Conservation (phyloP, 805 yeast genomes). For the Metschnikowia gruessii region DNA sequence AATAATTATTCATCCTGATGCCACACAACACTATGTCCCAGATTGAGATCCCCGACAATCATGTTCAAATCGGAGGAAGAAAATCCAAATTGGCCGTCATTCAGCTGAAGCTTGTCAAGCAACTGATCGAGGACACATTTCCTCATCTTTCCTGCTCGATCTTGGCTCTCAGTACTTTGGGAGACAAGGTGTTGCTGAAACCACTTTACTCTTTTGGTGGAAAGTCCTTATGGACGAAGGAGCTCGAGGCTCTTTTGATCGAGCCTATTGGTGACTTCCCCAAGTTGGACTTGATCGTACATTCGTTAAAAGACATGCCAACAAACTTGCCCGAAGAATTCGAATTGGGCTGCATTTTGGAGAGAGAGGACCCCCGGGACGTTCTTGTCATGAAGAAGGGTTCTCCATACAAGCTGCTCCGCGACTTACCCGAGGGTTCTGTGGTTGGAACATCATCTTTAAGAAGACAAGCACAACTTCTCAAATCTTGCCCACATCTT, state of each 20-base stretch:
- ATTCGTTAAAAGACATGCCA: constrained; percentile 91
- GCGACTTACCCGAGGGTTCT: constrained; percentile 79
- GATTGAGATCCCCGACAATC: constrained; percentile 27
- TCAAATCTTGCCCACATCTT: constrained; percentile 72
- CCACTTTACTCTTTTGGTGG: constrained; percentile 96
- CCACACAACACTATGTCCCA: constrained; percentile 24
- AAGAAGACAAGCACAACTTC: constrained; percentile 87
- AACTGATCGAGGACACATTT: constrained; percentile 52
- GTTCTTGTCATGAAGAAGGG: constrained; percentile 74
- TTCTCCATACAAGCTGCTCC: constrained; percentile 59
- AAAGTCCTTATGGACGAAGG: constrained; percentile 94
- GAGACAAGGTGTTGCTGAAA: constrained; percentile 80
- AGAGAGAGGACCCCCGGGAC: constrained; percentile 91
- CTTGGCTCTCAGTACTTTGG: constrained; percentile 78
- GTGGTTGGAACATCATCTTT: constrained; percentile 94
- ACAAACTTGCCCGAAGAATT: constrained; percentile 87
- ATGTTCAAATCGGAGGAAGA: constrained; percentile 76
- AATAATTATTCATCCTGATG: constrained; percentile 10
- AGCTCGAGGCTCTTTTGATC: constrained; percentile 75
- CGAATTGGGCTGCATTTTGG: constrained; percentile 79
- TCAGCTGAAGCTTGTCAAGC: constrained; percentile 76
- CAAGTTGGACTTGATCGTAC: constrained; percentile 84
- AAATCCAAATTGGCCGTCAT: constrained; percentile 82
- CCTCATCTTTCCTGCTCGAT: constrained; percentile 73
- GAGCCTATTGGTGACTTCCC: constrained; percentile 59